phyloP scores from a whole-genome alignment of 306 rosid species.

The Pyrus communis region DNA sequence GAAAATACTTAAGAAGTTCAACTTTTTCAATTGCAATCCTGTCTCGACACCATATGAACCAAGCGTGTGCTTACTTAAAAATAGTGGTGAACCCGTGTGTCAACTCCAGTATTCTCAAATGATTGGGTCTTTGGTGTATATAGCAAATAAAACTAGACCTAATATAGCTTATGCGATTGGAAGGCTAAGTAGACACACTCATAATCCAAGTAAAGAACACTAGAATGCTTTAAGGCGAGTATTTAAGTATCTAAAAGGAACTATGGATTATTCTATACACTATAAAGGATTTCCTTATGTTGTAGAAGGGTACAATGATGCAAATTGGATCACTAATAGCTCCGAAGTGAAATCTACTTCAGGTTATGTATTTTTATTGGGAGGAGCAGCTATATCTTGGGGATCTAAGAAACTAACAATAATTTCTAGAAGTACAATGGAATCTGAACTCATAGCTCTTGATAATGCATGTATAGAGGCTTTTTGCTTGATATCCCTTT shows the following conservation, averaged over 20 bases:
- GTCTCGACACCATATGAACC: neutral
- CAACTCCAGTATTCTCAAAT: neutral
- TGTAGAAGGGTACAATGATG: neutral
- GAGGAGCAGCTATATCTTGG: neutral
- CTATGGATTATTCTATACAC: neutral
- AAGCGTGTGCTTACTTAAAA: neutral
- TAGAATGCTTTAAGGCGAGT: neutral
- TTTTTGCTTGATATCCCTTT: neutral
- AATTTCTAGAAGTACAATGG: neutral
- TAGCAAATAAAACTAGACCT: neutral
- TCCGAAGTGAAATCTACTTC: neutral
- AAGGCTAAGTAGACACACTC: neutral
- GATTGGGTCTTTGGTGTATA: neutral
- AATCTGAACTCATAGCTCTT: neutral
- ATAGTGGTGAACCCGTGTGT: neutral
- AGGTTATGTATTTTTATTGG: neutral
- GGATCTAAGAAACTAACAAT: neutral
- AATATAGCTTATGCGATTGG: neutral
- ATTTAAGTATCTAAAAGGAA: neutral
- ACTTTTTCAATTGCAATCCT: neutral
- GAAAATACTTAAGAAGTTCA: neutral
- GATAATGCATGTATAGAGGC: neutral
- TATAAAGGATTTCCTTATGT: neutral
- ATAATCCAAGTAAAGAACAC: neutral
- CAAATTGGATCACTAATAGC: neutral